Evolutionary conservation across 106 monocot species (phyloP), one percentile per base, ranked within the genome.

Genomic region (Acorus gramineus): DNA sequence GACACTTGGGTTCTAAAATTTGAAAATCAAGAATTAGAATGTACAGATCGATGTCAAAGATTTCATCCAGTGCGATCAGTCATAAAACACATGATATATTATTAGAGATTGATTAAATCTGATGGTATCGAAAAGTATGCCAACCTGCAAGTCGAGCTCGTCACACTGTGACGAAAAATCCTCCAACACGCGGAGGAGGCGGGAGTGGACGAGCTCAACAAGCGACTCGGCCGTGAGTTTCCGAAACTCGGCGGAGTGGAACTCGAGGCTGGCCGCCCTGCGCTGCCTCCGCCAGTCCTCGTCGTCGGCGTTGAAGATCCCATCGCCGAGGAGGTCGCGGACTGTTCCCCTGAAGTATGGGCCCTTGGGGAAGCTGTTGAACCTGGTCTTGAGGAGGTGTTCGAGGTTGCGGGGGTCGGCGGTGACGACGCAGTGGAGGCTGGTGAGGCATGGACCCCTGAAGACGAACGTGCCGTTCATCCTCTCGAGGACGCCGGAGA

Each of bases 351-450:
- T 84, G 70, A 95, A 95, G 77, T 95, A 95, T 0, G 53, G 52
- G 4, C 95, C 95, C 14, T 95, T 95, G 43, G 95, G 95, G 71
- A 95, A 95, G 76, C 65, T 87, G 51, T 58, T 1, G 77, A 95
- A 95, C 69, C 77, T 84, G 54, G 82, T 87, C 76, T 95, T 95
- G 64, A 95, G 80, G 8, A 90, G 66, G 70, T 90, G 87, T 76
- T 95, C 95, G 5, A 95, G 72, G 74, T 95, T 95, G 2, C 95
- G 72, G 5, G 95, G 95, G 64, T 95, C 95, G 11, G 90, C 60
- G 8, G 95, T 95, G 28, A 95, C 68, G 47, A 95, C 80, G 61
- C 84, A 86, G 46, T 95, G 82, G 50, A 95, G 82, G 62, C 75
- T 90, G 54, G 82, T 87, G 64, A 90, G 65, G 72, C 62, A 66